These are phyloP conservation scores for Debaryomyces udenii DNA, from an alignment of 1,139 yeast species.

Conservation along the genomic window DNA sequence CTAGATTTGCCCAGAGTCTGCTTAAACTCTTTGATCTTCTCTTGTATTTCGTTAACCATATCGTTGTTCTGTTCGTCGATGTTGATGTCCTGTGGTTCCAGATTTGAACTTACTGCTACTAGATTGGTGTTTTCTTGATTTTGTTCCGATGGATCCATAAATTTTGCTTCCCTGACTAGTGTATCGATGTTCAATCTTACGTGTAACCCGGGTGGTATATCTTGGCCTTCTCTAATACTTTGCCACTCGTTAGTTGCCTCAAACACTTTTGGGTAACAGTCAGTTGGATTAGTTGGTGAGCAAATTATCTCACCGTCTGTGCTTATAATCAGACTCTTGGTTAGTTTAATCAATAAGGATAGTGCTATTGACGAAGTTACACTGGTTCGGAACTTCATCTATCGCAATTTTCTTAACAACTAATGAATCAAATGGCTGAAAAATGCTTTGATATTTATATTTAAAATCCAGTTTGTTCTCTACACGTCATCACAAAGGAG, in stretches of 20 bases:
- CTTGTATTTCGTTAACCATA: slow-evolving; percentile 14
- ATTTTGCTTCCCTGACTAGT: slow-evolving; percentile 66
- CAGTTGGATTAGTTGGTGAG: slow-evolving; percentile 44
- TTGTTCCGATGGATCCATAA: slow-evolving; percentile 36
- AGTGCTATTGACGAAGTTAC: not conserved
- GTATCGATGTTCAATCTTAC: slow-evolving; percentile 71
- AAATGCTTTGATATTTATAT: not conserved
- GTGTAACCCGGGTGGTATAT: slow-evolving; percentile 78
- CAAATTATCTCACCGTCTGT: slow-evolving; percentile 42
- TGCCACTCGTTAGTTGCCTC: slow-evolving; percentile 71
- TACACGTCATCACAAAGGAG: slow-evolving; percentile 9
- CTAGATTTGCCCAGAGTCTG: slow-evolving; percentile 15
- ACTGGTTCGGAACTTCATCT: slow-evolving; percentile 6
- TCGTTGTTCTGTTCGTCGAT: not conserved
- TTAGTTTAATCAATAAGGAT: slow-evolving; percentile 3
- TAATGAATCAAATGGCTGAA: not conserved
- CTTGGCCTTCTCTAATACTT: slow-evolving; percentile 64
- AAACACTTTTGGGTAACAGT: slow-evolving; percentile 68
- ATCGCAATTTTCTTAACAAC: not conserved
- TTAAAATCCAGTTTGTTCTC: slow-evolving; percentile 1
- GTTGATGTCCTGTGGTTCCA: slow-evolving; percentile 10
- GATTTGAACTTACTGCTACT: slow-evolving; percentile 16
- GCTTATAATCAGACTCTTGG: slow-evolving; percentile 17
- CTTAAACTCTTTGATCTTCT: slow-evolving; percentile 19
- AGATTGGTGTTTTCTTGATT: slow-evolving; percentile 16